phyloP scores from a whole-genome alignment of 768 basidiomycete species.

The Lentinula sp. region DNA sequence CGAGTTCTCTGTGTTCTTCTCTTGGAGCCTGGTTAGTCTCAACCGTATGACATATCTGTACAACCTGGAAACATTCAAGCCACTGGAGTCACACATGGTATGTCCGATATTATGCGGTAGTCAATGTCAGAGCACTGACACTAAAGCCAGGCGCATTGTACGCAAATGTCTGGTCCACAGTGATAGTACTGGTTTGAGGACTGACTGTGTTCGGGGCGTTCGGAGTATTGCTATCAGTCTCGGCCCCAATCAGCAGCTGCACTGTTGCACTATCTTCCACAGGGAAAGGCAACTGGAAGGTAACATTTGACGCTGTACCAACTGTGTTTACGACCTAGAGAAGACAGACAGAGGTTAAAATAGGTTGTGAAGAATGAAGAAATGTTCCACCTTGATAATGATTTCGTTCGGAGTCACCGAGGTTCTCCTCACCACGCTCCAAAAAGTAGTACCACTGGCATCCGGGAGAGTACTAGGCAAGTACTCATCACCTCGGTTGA shows the following conservation, averaged over 20 bases:
- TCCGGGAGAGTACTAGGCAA: constrained; percentile 56
- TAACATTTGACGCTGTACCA: constrained; percentile 30
- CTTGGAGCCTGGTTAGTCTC: too few species aligned
- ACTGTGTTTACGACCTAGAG: constrained; percentile 50
- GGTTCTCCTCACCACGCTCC: constrained; percentile 48
- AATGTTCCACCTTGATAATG: constrained; percentile 47
- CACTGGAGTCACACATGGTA: background rate
- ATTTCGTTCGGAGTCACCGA: constrained; percentile 26
- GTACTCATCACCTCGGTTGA: constrained; percentile 57
- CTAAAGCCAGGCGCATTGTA: constrained; percentile 48
- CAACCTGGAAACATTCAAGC: background rate
- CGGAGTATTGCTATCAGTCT: constrained; percentile 51
- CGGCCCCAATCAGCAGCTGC: constrained; percentile 44
- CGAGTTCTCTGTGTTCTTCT: too few species aligned
- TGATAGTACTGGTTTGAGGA: constrained; percentile 38
- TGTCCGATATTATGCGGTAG: background rate
- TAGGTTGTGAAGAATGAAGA: background rate
- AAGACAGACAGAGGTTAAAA: background rate
- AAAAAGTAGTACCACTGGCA: constrained; percentile 43
- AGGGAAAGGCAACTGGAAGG: constrained; percentile 50
- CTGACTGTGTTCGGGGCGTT: constrained; percentile 37
- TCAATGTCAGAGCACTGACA: constrained; percentile 27
- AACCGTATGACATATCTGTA: too few species aligned
- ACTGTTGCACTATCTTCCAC: constrained; percentile 38
- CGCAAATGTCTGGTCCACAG: constrained; percentile 44